Base-by-base conservation (phyloP, 1,284 basidiomycete genomes). In the Filobasidium uniguttulatum region DNA sequence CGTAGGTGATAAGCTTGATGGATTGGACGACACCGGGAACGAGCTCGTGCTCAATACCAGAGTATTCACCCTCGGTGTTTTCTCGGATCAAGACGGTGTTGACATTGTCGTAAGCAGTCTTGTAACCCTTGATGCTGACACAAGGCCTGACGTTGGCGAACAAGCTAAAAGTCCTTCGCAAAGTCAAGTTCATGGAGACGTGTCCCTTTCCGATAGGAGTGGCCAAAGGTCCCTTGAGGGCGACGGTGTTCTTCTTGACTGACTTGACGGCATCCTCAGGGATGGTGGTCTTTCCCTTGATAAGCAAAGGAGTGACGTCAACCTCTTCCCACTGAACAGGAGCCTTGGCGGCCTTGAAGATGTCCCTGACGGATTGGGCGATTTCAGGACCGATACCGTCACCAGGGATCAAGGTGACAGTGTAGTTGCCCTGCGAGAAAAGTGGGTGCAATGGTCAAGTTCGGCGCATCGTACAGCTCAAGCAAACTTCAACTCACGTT, bases 51-150 rank as follows among this genome's bases (percentile, higher is more conserved):
- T 97, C 93, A 62, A 97, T 96, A 59, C 93, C 93, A 57, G 91
- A 97, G 75, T 98, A 99, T 72, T 99, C 94, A 64, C 94, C 94
- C 73, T 99, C 94, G 26, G 94, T 99, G 73, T 99, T 99, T 74
- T 99, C 94, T 46, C 94, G 87, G 70, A 99, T 98, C 59, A 99
- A 75, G 47, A 96, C 93, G 23, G 87, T 93, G 76, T 99, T 85
- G 59, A 99, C 94, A 65, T 97, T 83, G 68, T 97, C 91, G 67
- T 99, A 97, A 7, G 91, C 85, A 0, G 94, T 99, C 76, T 94
- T 94, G 78, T 83, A 97, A 40, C 94, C 94, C 70, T 87, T 74
- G 72, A 99, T 88, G 43, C 93, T 97, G 45, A 82, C 80, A 67
- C 94, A 99, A 45, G 93, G 94, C 56, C 93, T 82, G 60, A 98